Evolutionary conservation across 768 basidiomycete genomes (phyloP), one percentile per base, ranked within the genome.

Genomic region (Amanita polypyramis): DNA sequence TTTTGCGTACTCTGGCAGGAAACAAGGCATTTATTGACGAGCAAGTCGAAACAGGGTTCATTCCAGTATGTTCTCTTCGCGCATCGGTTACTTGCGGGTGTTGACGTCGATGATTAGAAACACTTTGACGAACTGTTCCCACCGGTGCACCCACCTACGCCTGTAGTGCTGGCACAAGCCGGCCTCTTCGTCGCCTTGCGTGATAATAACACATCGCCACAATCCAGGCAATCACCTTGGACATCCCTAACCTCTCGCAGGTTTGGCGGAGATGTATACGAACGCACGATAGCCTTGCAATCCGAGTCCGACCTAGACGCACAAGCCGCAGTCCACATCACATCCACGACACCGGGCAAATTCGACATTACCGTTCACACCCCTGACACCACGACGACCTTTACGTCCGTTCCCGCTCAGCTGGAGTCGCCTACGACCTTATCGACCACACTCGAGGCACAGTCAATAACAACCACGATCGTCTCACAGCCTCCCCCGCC

Each of bases 1-100:
- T 96, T 61, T 66, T 97, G 52, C 70, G 83, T 42, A 73, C 70
- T 0, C 72, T 97, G 43, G 85, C 91, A 0, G 82, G 80, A 1
- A 84, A 95, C 58, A 55, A 72, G 34, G 75, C 84, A 1, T 97
- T 97, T 59, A 73, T 87, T 12, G 65, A 73, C 25, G 87, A 73
- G 19, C 81, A 93, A 50, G 77, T 97, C 9, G 93, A 96, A 59
- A 95, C 93, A 2, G 90, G 90, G 2, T 97, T 97, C 60, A 94
- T 97, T 56, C 74, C 77, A 23, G 90, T 90, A 60, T 43, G 73
- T 50, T n/a, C 11, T 44, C 33, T 42, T 35, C n/a, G n/a, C n/a
- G 29, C 36, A 30, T 15, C 29, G 32, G 41, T 29, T 15, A 35
- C 46, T n/a, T 43, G 8, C 23, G 11, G 9, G 40, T 37, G 44